phyloP scores from a whole-genome alignment of 257 asterid species.

The Ligustrum vulgare region DNA sequence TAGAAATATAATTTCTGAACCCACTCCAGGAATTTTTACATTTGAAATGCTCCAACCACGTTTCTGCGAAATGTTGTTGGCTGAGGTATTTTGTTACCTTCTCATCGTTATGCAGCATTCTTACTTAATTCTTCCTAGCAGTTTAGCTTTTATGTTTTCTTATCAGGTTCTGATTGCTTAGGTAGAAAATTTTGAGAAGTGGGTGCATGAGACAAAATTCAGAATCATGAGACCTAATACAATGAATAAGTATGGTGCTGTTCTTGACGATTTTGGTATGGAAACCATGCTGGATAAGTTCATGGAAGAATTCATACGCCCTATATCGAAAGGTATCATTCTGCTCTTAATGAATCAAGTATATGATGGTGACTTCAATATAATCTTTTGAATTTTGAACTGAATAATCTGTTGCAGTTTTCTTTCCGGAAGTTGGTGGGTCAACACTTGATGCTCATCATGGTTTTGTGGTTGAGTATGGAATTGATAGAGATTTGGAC shows the following conservation, averaged over 20 bases:
- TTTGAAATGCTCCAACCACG: constrained; percentile 94
- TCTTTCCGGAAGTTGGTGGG: constrained; percentile 94
- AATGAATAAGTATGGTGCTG: constrained; percentile 91
- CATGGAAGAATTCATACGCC: constrained; percentile 85
- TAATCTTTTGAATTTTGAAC: constrained; percentile 8
- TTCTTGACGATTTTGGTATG: constrained; percentile 98
- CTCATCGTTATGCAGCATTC: constrained; percentile 23
- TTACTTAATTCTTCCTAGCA: constrained; percentile 26
- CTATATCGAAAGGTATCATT: constrained; percentile 66
- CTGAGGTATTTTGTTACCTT: constrained; percentile 62
- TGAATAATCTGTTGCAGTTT: constrained; percentile 51
- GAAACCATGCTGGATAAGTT: constrained; percentile 87
- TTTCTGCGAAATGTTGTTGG: constrained; percentile 82
- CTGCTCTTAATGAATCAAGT: constrained; percentile 15
- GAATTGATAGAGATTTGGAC: constrained; percentile 86
- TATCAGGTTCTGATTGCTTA: constrained; percentile 48
- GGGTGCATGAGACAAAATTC: constrained; percentile 98
- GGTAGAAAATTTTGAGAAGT: constrained; percentile 94
- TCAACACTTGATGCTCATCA: constrained; percentile 87
- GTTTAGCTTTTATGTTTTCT: constrained; percentile 47
- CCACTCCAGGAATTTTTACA: constrained; percentile 81
- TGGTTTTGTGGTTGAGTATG: constrained; percentile 96
- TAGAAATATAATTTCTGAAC: constrained; percentile 79
- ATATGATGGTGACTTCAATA: constrained; percentile 14
- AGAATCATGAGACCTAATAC: constrained; percentile 97